Base-by-base conservation (phyloP, 768 basidiomycete species). In the Sarcodon aspratus region DNA sequence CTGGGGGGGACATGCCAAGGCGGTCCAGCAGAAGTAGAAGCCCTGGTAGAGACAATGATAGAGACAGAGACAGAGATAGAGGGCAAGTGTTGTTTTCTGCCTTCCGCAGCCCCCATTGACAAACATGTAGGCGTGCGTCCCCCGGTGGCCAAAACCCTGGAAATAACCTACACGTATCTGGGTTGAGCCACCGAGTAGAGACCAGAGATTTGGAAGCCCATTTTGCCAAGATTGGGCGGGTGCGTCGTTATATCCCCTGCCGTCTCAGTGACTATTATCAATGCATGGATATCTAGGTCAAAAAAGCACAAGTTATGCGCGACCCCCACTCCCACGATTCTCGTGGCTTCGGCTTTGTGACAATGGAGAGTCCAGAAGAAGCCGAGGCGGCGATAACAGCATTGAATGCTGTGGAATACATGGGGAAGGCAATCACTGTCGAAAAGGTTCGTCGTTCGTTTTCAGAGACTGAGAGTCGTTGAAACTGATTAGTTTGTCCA, bases 381-480 rank as follows among this genome's bases (percentile, higher is more conserved):
- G 96, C 95, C 6, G 88, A 94, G 40, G 90, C 91, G 40, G 90
- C 87, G 48, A 80, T 97, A 53, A 79, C 86, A 34, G 84, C 82
- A 6, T 70, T 97, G 48, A 87, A 91, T 61, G 76, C 76, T 18
- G 84, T 86, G 44, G 90, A 92, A 36, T 64, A 97, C 40, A 80
- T 85, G 73, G 96, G 95, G 48, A 94, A 92, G 69, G 70, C 75
- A 32, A 75, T 92, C 48, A 86, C 75, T 50, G 86, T 99, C n/a
- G 88, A 93, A 69, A 93, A 85, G 74, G 90, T 87, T 46, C 33
- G 61, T 60, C 33, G 9, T 12, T 13, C 7, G 13, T n/a, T 38
- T 33, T 33, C 12, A 10, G 9, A 15, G 13, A 15, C 35, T 3
- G 4, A 3, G 11, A 11, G 9, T 7, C 10, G 7, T 1, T 15